Evolutionary conservation across 164 flowering plant genomes (phyloP).

Genomic region (Vitis labrusca): DNA sequence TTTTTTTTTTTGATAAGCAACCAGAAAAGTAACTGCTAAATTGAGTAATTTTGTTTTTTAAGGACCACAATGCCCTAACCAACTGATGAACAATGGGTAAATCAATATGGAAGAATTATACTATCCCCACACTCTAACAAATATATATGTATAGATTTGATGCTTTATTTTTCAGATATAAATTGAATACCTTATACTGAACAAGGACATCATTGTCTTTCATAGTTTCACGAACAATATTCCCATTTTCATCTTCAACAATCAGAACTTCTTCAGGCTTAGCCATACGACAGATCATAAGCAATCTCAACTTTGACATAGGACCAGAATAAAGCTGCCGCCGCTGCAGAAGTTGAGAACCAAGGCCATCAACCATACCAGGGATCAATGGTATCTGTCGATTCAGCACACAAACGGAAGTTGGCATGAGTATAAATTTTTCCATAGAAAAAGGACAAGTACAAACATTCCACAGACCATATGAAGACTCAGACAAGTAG

Average conservation of each 20-base stretch:
- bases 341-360: constrained; percentile 67
- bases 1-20: too few species aligned
- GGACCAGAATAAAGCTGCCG: constrained; percentile 80
- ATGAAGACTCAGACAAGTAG: too few species aligned
- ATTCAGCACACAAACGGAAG: too few species aligned
- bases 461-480: too few species aligned
- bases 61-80: background rate
- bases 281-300: constrained; percentile 99
- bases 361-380: constrained; percentile 81
- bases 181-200: constrained; percentile 77
- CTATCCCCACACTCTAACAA: background rate
- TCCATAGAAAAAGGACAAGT: too few species aligned
- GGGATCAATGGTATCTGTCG: constrained; percentile 9
- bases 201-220: constrained; percentile 99
- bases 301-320: constrained; percentile 87
- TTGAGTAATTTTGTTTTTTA: background rate
- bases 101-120: too few species aligned
- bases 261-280: constrained; percentile 98
- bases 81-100: background rate
- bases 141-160: background rate
- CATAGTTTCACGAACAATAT: constrained; percentile 99
- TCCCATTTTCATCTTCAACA: constrained; percentile 99
- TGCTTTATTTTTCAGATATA: background rate
- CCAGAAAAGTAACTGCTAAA: too few species aligned
- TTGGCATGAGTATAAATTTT: too few species aligned